Evolutionary conservation across 1,139 yeast species (phyloP).

Genomic region (Arxiozyma telluris): DNA sequence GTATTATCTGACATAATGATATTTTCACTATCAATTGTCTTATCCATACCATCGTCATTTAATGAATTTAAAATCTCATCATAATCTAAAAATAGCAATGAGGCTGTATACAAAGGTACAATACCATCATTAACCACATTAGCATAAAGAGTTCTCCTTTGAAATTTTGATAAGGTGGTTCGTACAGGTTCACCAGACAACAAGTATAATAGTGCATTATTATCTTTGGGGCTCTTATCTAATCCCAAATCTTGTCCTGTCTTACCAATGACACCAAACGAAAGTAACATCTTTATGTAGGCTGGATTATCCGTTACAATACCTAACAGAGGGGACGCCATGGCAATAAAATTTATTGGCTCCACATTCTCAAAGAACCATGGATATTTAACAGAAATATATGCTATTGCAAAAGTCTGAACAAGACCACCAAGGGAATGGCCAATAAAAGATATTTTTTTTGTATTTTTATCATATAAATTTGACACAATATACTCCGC

Average conservation of each 20-base stretch:
- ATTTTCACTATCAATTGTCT: constrained; percentile 9
- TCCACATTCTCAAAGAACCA: constrained; percentile 55
- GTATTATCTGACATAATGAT: constrained; percentile 18
- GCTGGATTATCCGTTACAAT: constrained; percentile 80
- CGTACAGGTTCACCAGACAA: constrained; percentile 83
- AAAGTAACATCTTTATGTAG: constrained; percentile 73
- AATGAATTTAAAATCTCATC: constrained; percentile 34
- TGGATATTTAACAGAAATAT: constrained; percentile 62
- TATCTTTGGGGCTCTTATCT: constrained; percentile 22
- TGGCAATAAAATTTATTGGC: constrained; percentile 76
- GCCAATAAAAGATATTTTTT: constrained; percentile 74
- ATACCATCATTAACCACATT: constrained; percentile 62
- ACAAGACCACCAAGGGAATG: constrained; percentile 92
- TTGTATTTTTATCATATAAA: constrained; percentile 40
- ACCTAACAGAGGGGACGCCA: constrained; percentile 88
- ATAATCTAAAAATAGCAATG: constrained; percentile 69
- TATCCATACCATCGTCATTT: constrained; percentile 19
- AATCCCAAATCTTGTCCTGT: constrained; percentile 91
- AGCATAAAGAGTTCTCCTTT: constrained; percentile 43
- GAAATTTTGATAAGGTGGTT: constrained; percentile 51
- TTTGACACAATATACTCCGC: constrained; percentile 70
- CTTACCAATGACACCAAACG: constrained; percentile 85
- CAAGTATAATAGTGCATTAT: constrained; percentile 58
- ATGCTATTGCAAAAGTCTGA: constrained; percentile 87
- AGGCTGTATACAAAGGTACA: constrained; percentile 84